Percentiles rank a stretch among this genome's conserved stretches.
Conservation (phyloP, 169 alveolate species). For the Cryptosporidium sp. region DNA sequence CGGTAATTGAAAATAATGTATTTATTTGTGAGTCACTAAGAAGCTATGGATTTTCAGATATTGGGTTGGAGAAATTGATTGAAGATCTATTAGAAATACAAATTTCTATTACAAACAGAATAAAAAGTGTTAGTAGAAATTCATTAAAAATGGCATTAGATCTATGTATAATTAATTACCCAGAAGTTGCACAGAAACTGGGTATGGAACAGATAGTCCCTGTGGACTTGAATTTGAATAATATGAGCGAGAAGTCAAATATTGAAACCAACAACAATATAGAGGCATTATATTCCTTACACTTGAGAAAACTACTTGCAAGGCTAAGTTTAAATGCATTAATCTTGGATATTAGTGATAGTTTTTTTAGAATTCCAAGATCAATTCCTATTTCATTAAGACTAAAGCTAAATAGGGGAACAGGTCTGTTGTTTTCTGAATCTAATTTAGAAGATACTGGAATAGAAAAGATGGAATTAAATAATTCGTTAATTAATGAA, state of each 20-base stretch:
- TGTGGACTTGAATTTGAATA: conserved; percentile 17
- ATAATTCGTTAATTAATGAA: background rate
- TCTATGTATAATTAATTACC: conserved; percentile 43
- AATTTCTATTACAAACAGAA: conserved; percentile 27
- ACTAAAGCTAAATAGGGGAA: conserved; percentile 37
- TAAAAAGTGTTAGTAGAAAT: conserved; percentile 40
- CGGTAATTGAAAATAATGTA: conserved; percentile 6
- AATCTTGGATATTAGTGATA: conserved; percentile 63
- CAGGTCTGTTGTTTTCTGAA: conserved; percentile 71
- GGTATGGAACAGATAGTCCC: conserved; percentile 58
- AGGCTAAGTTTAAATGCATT: conserved; percentile 65
- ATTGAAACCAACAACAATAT: conserved; percentile 4
- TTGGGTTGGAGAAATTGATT: conserved; percentile 41
- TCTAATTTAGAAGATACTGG: conserved; percentile 7
- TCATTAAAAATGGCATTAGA: conserved; percentile 54
- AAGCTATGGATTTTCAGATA: conserved; percentile 62
- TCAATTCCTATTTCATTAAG: conserved; percentile 23
- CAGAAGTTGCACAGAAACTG: conserved; percentile 67
- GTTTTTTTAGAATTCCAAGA: conserved; percentile 52
- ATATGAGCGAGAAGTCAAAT: conserved; percentile 10
- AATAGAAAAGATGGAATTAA: background rate
- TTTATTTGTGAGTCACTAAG: conserved; percentile 45
- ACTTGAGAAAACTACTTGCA: conserved; percentile 28
- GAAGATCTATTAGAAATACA: conserved; percentile 58
- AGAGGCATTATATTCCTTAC: conserved; percentile 16